A percentile compares a stretch with the other conserved stretches of the same genome.
phyloP scores from a whole-genome alignment of 2,329 filamentous ascomycete genomes.

The Daldinia sp. region DNA sequence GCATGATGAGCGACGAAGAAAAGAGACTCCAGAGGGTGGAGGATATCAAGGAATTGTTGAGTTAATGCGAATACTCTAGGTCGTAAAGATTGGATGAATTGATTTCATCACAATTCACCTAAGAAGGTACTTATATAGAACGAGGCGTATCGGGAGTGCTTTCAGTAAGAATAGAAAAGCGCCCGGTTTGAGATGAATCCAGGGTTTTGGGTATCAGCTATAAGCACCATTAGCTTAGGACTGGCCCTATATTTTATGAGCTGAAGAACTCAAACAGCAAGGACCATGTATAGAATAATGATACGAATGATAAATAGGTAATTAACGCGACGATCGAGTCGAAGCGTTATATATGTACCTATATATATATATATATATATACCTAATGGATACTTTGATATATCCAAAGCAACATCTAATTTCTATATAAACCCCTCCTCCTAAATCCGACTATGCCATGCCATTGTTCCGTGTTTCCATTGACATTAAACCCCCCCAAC shows the following conservation, averaged over 20 bases:
- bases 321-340: not conserved
- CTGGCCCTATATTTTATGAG: not conserved
- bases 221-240: not conserved
- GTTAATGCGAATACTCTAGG: conserved; percentile 53
- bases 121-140: too few relatives aligned
- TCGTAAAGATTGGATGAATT: not conserved
- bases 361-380: not conserved
- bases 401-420: not conserved
- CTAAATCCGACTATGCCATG: not conserved
- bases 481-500: not conserved
- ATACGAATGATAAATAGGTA: not conserved
- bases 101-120: not conserved
- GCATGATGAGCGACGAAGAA: conserved; percentile 95
- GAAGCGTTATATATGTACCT: not conserved
- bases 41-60: conserved; percentile 91
- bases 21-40: conserved; percentile 91
- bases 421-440: not conserved
- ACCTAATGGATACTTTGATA: not conserved
- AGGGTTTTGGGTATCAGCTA: not conserved
- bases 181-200: not conserved
- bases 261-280: not conserved
- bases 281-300: not conserved
- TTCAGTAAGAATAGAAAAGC: not conserved
- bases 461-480: not conserved
- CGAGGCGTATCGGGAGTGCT: not conserved